A percentile compares a stretch with the other conserved stretches of the same genome.
Evolutionary conservation across 1,284 basidiomycete genomes (phyloP).

Genomic region (Mycosarcoma mackinlayi): DNA sequence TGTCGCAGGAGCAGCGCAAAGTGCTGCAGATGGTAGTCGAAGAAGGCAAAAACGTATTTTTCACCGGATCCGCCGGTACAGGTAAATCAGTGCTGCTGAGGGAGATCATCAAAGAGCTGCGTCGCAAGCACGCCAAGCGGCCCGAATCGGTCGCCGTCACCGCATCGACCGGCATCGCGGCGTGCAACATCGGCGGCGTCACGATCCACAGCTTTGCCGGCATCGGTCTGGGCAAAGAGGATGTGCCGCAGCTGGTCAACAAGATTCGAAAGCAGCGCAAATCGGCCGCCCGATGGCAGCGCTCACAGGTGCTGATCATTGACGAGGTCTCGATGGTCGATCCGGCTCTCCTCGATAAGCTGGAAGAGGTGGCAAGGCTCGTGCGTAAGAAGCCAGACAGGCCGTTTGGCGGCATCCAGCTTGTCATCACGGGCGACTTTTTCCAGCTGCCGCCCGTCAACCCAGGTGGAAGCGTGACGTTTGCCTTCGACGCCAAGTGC

Average conservation of each 20-base stretch:
- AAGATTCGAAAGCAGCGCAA: constrained; percentile 81
- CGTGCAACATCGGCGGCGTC: constrained; percentile 88
- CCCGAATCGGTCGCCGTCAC: constrained; percentile 81
- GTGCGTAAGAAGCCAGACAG: constrained; percentile 73
- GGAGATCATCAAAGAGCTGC: constrained; percentile 80
- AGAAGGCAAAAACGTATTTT: constrained; percentile 80
- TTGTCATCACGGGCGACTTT: constrained; percentile 94
- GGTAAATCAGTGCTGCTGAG: constrained; percentile 94
- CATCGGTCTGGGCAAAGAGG: constrained; percentile 83
- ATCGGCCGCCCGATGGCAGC: constrained; percentile 76
- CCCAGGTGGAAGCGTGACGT: constrained; percentile 64
- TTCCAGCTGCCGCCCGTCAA: constrained; percentile 94
- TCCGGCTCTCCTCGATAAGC: constrained; percentile 88
- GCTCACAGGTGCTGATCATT: constrained; percentile 85
- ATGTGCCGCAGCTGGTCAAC: constrained; percentile 73
- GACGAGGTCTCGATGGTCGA: constrained; percentile 98
- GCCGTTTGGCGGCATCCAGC: constrained; percentile 93
- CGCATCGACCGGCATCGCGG: constrained; percentile 90
- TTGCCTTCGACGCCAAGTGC: constrained; percentile 81
- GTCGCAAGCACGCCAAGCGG: constrained; percentile 71
- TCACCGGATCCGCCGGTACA: constrained; percentile 93
- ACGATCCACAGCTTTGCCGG: constrained; percentile 93
- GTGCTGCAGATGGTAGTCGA: constrained; percentile 63
- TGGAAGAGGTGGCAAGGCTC: constrained; percentile 76
- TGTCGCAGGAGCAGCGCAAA: constrained; percentile 60